These are phyloP conservation scores for Phytophthora sp. DNA, from an alignment of 352 stramenopile genomes.

Conservation along the genomic window DNA sequence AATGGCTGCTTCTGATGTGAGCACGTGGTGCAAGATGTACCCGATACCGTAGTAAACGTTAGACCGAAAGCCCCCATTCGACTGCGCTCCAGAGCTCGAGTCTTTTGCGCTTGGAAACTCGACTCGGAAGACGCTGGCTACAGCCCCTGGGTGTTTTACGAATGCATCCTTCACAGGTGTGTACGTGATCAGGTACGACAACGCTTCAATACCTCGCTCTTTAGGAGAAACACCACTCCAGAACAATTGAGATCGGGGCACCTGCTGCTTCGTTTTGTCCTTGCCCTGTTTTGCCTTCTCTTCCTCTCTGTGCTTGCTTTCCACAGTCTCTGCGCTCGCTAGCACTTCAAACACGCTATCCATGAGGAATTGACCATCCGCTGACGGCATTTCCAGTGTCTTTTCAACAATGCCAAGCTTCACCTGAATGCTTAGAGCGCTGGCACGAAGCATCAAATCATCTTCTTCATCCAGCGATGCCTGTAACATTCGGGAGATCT, in stretches of 20 bases:
- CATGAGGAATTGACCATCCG: constrained; percentile 69
- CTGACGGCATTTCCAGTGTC: constrained; percentile 68
- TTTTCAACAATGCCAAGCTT: constrained; percentile 88
- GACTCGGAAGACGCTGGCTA: constrained; percentile 75
- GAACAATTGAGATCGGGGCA: constrained; percentile 48
- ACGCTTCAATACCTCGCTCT: constrained; percentile 81
- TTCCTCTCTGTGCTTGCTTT: constrained; percentile 38
- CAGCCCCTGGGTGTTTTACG: constrained; percentile 54
- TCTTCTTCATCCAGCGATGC: constrained; percentile 70
- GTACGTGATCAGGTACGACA: constrained; percentile 87
- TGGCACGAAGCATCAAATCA: constrained; percentile 77
- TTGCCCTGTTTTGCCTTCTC: constrained; percentile 32
- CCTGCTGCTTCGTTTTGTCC: constrained; percentile 18
- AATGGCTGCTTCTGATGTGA: constrained; percentile 94
- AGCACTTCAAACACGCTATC: constrained; percentile 80
- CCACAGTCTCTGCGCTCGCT: constrained; percentile 59
- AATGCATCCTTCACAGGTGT: constrained; percentile 84
- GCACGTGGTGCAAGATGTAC: constrained; percentile 93
- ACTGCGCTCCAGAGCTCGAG: constrained; percentile 6
- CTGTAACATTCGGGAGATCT: constrained; percentile 82
- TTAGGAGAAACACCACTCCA: constrained; percentile 79
- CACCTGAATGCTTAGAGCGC: constrained; percentile 81
- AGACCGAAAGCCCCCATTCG: constrained; percentile 66
- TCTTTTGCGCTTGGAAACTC: constrained; percentile 61
- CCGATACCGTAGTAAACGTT: constrained; percentile 94